Evolutionary conservation across 352 stramenopile genomes (phyloP), one percentile per base, ranked within the genome.

Genomic region (Globisporangium lucens): DNA sequence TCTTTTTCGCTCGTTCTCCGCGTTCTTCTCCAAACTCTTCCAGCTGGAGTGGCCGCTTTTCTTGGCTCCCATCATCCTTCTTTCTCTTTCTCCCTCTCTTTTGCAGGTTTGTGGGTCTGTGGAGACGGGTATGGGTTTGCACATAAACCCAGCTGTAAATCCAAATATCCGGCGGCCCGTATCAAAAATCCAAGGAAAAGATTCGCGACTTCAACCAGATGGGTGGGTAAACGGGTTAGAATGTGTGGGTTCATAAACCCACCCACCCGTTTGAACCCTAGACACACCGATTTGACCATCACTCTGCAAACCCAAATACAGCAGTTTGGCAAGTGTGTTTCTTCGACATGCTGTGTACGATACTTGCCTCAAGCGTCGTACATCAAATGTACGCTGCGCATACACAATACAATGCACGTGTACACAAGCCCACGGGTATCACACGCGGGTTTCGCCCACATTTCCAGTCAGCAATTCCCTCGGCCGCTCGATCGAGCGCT

Each of bases 21-120:
- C 53, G 43, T 43, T 43, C 53, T 59, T 59, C 53, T 59, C 24
- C 53, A 59, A 59, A 59, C 53, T 59, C 53, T 17, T 49, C 53
- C 29, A 43, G 52, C 27, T 58, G 52, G 8, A 17, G 53, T 41
- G 53, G 53, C 53, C 29, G 17, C 17, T 59, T 43, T 59, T 29
- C 43, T 59, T 20, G 27, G 53, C 53, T 59, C 53, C 52, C 53
- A 59, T 59, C 29, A 49, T 47, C 38, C 38, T 47, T 47, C 13
- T 47, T 47, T 47, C 41, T n/a, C 41, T 49, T 47, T 47, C 41
- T 49, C n/a, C 41, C 41, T 49, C 15, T 41, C 43, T 59, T 41
- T 59, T 59, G 53, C 41, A 49, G 41, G 41, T n/a, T 49, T 49
- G 41, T 49, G 41, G 41, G 15, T 49, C 13, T 49, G 41, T n/a